Percentiles rank a stretch among this genome's conserved stretches.
These are phyloP conservation scores for Neurospora sp. DNA, from an alignment of 495 filamentous ascomycete species.

Conservation along the genomic window DNA sequence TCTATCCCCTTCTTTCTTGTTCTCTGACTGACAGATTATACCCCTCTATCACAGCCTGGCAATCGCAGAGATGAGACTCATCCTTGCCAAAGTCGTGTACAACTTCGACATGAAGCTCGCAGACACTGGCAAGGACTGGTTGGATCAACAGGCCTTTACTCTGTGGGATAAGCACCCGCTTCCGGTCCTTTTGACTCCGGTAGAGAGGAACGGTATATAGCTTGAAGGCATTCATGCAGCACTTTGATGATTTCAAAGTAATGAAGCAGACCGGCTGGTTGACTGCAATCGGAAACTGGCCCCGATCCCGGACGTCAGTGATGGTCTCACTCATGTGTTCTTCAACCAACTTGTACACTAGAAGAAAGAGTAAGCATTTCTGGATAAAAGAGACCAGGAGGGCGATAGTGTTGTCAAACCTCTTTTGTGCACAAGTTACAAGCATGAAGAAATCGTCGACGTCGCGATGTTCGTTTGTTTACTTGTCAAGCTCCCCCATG, in stretches of 20 bases:
- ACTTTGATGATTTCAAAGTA: neutral
- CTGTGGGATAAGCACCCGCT: neutral
- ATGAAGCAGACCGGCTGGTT: neutral
- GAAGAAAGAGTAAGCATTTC: too few species aligned
- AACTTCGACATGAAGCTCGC: slow-evolving; percentile 38
- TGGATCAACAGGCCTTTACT: neutral
- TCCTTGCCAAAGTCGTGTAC: slow-evolving; percentile 38
- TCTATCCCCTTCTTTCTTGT: neutral
- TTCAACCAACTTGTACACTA: neutral
- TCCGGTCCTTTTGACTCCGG: neutral
- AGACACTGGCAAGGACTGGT: slow-evolving; percentile 24
- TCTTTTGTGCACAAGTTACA: too few species aligned
- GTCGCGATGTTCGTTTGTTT: neutral
- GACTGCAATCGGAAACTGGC: neutral
- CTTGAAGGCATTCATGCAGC: neutral
- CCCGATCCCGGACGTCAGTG: neutral
- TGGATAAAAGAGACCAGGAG: too few species aligned
- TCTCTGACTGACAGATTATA: neutral
- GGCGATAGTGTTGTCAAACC: too few species aligned
- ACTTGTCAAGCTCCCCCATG: neutral
- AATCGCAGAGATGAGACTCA: slow-evolving; percentile 34
- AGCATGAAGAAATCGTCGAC: too few species aligned
- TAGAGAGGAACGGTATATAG: neutral
- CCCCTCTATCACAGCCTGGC: neutral
- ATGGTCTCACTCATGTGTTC: neutral